Conservation (phyloP, 495 filamentous ascomycete species). For the Penicillium diatomitis region DNA sequence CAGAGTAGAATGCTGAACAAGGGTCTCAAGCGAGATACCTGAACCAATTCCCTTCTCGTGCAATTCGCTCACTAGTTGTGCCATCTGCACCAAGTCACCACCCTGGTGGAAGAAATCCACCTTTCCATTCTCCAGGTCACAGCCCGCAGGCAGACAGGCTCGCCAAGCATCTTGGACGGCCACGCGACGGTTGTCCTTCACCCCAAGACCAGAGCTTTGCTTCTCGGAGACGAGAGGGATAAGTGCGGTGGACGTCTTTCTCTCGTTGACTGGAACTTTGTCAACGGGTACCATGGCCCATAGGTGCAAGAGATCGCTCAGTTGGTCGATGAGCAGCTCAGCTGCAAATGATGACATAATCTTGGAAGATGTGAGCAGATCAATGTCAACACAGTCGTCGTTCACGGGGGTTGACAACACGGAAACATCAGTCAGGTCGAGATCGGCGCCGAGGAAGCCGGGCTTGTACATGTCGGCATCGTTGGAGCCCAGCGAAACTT, state of each 20-base stretch:
- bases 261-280: not conserved
- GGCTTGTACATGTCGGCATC: not conserved
- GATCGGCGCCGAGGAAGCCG: constrained; percentile 1
- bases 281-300: not conserved
- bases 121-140: not conserved
- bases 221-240: not conserved
- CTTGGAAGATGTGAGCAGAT: not conserved
- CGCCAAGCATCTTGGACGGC: not conserved
- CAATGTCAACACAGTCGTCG: not conserved
- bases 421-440: constrained; percentile 1
- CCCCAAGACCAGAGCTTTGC: not conserved
- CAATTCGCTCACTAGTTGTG: not conserved
- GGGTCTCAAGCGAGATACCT: not conserved
- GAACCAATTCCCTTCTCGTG: not conserved
- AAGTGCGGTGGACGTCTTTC: not conserved
- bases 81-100: constrained; percentile 1
- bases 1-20: not conserved
- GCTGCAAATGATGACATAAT: not conserved
- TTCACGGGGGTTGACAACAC: not conserved
- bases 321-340: constrained; percentile 1
- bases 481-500: not conserved
- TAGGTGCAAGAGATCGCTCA: not conserved
- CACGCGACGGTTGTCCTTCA: not conserved
- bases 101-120: not conserved
- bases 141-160: not conserved